Evolutionary conservation across 306 rosid genomes (phyloP).

Genomic region (peach (Prunus persica)): DNA sequence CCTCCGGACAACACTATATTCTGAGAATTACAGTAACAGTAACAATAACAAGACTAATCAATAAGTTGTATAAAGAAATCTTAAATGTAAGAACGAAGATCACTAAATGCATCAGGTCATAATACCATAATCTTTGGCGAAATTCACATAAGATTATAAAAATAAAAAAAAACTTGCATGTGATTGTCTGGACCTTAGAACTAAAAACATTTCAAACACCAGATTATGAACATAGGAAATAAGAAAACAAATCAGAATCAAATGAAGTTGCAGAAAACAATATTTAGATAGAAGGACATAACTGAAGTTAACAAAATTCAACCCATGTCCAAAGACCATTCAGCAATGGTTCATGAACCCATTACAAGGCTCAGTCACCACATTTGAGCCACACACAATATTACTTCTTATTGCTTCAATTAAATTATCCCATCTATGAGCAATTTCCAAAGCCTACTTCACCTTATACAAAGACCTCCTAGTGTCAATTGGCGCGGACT

Average conservation of each 20-base stretch:
- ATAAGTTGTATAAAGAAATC: constrained; percentile 4
- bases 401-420: not conserved
- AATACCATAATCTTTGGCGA: not conserved
- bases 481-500: constrained; percentile 97
- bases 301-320: not conserved
- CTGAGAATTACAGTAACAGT: constrained; percentile 43
- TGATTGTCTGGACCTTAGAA: not conserved
- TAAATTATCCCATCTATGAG: not conserved
- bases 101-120: not conserved
- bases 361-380: not conserved
- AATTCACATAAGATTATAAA: not conserved
- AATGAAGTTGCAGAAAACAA: not conserved
- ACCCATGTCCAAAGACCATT: not conserved
- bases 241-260: not conserved
- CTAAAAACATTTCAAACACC: not conserved
- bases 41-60: not conserved
- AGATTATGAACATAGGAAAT: not conserved
- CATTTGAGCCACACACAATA: not conserved
- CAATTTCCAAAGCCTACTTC: constrained; percentile 18
- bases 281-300: not conserved
- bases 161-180: not conserved
- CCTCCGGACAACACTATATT: constrained; percentile 96
- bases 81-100: not conserved
- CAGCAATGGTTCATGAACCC: not conserved
- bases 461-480: constrained; percentile 97